Evolutionary conservation across 768 basidiomycete genomes (phyloP).

Genomic region (Boletus insuetus): DNA sequence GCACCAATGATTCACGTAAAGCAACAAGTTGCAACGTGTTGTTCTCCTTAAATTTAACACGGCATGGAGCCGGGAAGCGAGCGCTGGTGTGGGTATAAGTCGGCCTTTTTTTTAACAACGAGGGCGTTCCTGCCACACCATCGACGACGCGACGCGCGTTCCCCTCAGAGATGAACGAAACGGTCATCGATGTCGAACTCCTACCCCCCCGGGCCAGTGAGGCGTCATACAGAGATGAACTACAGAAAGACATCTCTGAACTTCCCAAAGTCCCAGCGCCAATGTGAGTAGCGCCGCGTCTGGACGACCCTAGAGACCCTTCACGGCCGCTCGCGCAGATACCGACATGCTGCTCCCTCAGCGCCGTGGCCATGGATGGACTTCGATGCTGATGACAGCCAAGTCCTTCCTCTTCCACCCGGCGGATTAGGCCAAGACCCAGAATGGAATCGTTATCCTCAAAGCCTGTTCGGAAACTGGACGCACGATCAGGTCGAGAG

Average conservation of each 20-base stretch:
- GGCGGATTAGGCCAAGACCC: background rate
- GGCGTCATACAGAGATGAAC: constrained; percentile 4
- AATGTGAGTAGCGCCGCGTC: constrained; percentile 15
- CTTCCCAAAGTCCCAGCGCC: constrained; percentile 26
- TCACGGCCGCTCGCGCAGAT: constrained; percentile 14
- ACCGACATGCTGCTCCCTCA: constrained; percentile 40
- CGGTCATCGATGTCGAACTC: constrained; percentile 9
- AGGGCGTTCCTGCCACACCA: too few relatives aligned
- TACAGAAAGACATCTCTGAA: constrained; percentile 10
- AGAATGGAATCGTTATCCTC: constrained; percentile 31
- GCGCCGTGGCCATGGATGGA: constrained; percentile 46
- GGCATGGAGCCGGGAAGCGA: constrained; percentile 1
- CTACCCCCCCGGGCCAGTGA: background rate
- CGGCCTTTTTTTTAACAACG: background rate
- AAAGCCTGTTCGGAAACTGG: constrained; percentile 36
- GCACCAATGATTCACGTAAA: too few relatives aligned
- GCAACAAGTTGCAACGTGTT: too few relatives aligned
- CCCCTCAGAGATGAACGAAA: constrained; percentile 12
- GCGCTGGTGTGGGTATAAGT: constrained; percentile 7
- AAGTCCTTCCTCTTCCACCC: constrained; percentile 17
- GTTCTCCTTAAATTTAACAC: constrained; percentile 9
- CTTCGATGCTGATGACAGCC: constrained; percentile 28
- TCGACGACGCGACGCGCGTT: background rate
- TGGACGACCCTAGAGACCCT: background rate
- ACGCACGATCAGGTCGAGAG: constrained; percentile 31